Evolutionary conservation across 1,284 basidiomycete genomes (phyloP), one percentile per base, ranked within the genome.

Genomic region (Melampsora occidentalis): DNA sequence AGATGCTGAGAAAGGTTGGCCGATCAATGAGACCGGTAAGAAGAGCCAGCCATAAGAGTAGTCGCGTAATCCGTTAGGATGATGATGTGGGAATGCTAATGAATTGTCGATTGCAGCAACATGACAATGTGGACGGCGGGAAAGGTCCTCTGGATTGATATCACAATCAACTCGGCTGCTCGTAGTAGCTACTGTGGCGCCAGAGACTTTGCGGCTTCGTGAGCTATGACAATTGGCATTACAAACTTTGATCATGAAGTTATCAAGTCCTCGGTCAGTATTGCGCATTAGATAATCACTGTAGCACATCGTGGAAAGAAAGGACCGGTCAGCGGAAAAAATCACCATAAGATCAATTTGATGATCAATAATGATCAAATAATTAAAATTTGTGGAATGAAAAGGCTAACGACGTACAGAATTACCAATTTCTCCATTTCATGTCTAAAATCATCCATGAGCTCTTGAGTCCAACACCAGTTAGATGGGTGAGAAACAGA

Each of bases 11-110:
- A 94, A 95, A 2, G 92, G 92, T 78, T 87, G 86, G 18, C 91
- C 91, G 80, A 96, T 92, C 76, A 94, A 83, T 77, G 90, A 91
- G 66, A 93, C 90, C 0, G 93, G 93, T 9, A 96, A 87, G 69
- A 90, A 93, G 42, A 97, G 84, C 93, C 93, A 94, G 39, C 94
- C 94, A 80, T 93, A 96, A 0, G 92, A 92, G 81, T 92, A 95
- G 28, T 90, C 90, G 49, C 94, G 87, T 90, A 93, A 94, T 31
- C 93, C 93, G 78, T 89, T 88, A 0, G 93, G 94, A 81, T 95
- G 83, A 63, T 83, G 81, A 76, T 84, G 83, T 1, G 85, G 94
- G 81, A 95, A 97, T 0, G 92, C 92, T 33, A 97, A 87, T 0
- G 91, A 94, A 82, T 96, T 96, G 82, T 96, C 94, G 78, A 96